phyloP scores from a whole-genome alignment of 2,329 filamentous ascomycete species.

The Ceratocystis harringtonii region DNA sequence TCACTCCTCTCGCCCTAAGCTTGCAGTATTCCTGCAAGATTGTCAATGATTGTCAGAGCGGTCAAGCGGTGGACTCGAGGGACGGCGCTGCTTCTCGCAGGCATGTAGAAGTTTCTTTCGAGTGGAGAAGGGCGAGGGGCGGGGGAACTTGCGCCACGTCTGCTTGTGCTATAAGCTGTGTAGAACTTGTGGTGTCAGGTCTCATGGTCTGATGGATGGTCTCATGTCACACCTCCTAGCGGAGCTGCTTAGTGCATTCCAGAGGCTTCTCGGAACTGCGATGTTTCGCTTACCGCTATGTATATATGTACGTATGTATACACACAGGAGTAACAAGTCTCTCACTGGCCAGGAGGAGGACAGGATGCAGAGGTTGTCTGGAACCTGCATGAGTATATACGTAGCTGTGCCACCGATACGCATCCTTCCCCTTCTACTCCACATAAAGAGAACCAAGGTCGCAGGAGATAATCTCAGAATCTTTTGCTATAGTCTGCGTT shows the following conservation, averaged over 20 bases:
- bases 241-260: not conserved
- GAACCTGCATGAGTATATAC: not conserved
- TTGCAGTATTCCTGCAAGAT: not conserved
- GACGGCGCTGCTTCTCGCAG: not conserved
- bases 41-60: not conserved
- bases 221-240: not conserved
- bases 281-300: not conserved
- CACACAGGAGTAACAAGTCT: not conserved
- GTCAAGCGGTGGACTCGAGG: not conserved
- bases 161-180: not conserved
- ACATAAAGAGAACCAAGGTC: too few species aligned
- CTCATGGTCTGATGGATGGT: not conserved
- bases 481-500: too few species aligned
- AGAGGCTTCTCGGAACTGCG: not conserved
- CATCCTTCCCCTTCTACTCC: too few species aligned
- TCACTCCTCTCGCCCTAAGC: not conserved
- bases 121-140: too few species aligned
- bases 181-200: not conserved
- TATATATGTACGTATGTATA: not conserved
- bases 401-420: not conserved
- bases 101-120: not conserved
- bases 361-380: too few species aligned
- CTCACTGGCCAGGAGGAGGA: not conserved
- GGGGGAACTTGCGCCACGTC: too few species aligned
- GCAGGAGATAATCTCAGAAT: too few species aligned